Evolutionary conservation across 495 filamentous ascomycete species (phyloP).

Genomic region (Penicillium maclennaniae): DNA sequence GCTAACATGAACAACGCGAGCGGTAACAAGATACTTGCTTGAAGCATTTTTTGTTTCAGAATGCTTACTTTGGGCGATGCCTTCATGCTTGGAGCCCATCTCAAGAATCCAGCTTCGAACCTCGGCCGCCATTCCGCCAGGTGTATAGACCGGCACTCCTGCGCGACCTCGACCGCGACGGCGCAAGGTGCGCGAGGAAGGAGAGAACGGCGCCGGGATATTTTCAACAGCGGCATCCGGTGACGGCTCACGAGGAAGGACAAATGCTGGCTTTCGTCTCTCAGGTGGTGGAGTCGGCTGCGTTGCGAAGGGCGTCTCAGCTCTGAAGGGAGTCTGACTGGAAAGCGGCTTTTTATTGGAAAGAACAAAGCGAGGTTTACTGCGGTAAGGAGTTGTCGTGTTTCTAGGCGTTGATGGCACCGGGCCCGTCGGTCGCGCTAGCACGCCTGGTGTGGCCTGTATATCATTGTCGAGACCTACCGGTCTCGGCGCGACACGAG

Average conservation of each 20-base stretch:
- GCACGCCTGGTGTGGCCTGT: constrained; percentile 9
- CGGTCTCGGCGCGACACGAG: not conserved
- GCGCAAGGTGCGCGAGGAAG: constrained; percentile 31
- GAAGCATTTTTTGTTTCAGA: not conserved
- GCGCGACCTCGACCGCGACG: constrained; percentile 30
- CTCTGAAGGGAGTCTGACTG: constrained; percentile 14
- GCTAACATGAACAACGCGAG: constrained; percentile 16
- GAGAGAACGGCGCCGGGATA: constrained; percentile 41
- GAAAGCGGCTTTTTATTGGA: constrained; percentile 17
- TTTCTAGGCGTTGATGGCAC: constrained; percentile 17
- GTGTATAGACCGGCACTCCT: constrained; percentile 22
- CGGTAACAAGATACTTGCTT: constrained; percentile 21
- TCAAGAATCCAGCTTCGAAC: constrained; percentile 45
- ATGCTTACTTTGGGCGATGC: not conserved
- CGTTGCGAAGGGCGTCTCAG: constrained; percentile 16
- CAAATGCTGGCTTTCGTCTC: constrained; percentile 34
- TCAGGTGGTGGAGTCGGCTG: constrained; percentile 14
- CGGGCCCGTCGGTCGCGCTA: constrained; percentile 3
- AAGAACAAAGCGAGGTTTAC: constrained; percentile 29
- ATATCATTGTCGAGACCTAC: not conserved
- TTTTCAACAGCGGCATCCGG: constrained; percentile 22
- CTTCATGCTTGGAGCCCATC: constrained; percentile 33
- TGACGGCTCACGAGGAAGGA: constrained; percentile 40
- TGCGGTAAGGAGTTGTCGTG: constrained; percentile 22
- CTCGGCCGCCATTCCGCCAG: constrained; percentile 43